A percentile compares a stretch with the other conserved stretches of the same genome.
Evolutionary conservation across 75 land plant species (phyloP).

Genomic region (Cupressus sempervirens): DNA sequence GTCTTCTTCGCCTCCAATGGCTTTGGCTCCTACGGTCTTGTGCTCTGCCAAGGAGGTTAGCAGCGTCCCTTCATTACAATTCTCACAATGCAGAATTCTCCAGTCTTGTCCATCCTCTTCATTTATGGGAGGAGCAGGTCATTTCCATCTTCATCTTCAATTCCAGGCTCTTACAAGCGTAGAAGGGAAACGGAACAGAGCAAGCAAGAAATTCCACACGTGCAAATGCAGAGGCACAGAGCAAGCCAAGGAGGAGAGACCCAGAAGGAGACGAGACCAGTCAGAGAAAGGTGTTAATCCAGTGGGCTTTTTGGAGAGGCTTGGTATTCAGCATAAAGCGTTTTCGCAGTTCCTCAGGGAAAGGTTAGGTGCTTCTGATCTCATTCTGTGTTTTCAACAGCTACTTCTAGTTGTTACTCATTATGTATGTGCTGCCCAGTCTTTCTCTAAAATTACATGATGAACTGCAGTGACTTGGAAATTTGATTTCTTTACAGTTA

Average conservation of each 20-base stretch:
- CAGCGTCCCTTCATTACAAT: not conserved
- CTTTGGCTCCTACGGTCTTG: not conserved
- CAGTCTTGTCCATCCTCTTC: not conserved
- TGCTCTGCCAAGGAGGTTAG: not conserved
- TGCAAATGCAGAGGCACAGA: constrained; percentile 10
- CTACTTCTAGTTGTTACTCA: not conserved
- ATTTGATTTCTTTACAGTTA: not conserved
- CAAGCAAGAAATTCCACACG: not conserved
- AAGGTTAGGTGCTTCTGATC: constrained; percentile 32
- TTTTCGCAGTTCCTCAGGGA: constrained; percentile 76
- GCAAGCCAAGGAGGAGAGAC: not conserved
- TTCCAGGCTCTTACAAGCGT: not conserved
- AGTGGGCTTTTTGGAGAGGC: constrained; percentile 54
- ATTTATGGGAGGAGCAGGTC: not conserved
- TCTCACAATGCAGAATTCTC: not conserved
- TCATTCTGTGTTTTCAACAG: not conserved
- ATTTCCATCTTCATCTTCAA: not conserved
- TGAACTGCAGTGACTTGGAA: not conserved
- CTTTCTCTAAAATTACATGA: not conserved
- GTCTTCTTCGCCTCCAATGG: not conserved
- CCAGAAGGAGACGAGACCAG: not conserved
- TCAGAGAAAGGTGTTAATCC: constrained; percentile 42
- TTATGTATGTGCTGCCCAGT: too few relatives aligned
- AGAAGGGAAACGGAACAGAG: not conserved
- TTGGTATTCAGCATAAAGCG: constrained; percentile 36